Evolutionary conservation across 2,329 filamentous ascomycete species (phyloP).

Genomic region (Ceratocystis huliohia): DNA sequence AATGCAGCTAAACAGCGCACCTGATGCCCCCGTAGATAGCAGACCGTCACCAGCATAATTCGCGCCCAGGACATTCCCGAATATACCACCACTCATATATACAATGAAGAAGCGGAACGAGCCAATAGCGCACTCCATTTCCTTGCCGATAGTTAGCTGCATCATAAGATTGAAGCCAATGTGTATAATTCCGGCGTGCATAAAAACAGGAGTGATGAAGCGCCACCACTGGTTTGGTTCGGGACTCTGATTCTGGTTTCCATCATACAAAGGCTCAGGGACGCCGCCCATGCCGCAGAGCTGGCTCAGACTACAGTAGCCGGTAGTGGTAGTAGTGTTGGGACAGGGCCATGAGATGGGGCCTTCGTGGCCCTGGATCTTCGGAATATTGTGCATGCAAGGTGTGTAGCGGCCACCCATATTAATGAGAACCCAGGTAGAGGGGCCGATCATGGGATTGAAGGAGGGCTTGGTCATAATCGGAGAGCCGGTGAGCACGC

Average conservation of each 20-base stretch:
- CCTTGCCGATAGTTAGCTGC: constrained; percentile 76
- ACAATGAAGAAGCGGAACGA: constrained; percentile 78
- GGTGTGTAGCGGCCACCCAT: constrained; percentile 89
- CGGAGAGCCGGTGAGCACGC: constrained; percentile 61
- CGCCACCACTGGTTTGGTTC: constrained; percentile 91
- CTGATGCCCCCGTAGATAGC: constrained; percentile 78
- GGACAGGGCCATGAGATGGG: constrained; percentile 64
- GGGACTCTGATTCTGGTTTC: constrained; percentile 37
- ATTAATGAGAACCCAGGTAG: constrained; percentile 79
- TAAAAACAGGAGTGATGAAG: constrained; percentile 89
- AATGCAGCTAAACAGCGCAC: constrained; percentile 80
- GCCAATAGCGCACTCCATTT: constrained; percentile 87
- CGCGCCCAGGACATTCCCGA: constrained; percentile 86
- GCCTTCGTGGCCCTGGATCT: constrained; percentile 42
- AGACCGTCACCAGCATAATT: constrained; percentile 79
- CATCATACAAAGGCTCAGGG: constrained; percentile 51
- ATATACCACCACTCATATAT: constrained; percentile 84
- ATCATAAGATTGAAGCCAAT: constrained; percentile 92
- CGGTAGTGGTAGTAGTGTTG: constrained; percentile 52
- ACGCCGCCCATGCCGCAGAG: constrained; percentile 76
- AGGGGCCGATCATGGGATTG: constrained; percentile 96
- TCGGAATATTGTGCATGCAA: constrained; percentile 78
- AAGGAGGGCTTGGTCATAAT: constrained; percentile 73
- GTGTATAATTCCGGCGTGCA: constrained; percentile 87
- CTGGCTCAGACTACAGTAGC: constrained; percentile 58